Evolutionary conservation across 495 filamentous ascomycete genomes (phyloP), one percentile per base, ranked within the genome.

Genomic region (Tuber microsphaerosporum): DNA sequence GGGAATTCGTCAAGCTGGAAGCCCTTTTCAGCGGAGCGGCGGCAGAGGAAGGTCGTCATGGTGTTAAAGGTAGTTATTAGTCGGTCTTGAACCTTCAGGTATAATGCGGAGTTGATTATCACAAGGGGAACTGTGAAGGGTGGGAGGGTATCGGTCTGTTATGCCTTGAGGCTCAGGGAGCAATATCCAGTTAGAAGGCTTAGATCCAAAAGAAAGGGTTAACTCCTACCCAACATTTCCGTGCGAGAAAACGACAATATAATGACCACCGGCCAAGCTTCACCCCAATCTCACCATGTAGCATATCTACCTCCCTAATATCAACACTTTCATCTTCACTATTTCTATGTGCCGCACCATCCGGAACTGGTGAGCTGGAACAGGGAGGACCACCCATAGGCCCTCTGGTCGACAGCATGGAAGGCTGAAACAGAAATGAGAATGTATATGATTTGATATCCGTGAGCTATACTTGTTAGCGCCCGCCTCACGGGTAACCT

Each of bases 1-100:
- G 95, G 94, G n/a, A 89, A 88, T 84, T 99, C 96, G 83, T 99
- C 96, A n/a, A 99, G 86, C 84, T 98, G 94, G 84, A 99, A 99
- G 5, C 96, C 93, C 83, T 95, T 97, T 80, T 99, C 95, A 17
- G 98, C 93, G 22, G 93, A 96, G 70, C 95, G 90, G 12, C 96
- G 92, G 86, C 97, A 92, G 89, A 97, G 97, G 86, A 98, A 99
- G 37, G 90, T 94, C 10, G 93, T 93, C 88, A 99, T 91, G 61
- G 86, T 84, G 79, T 94, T 94, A 86, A 97, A 97, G 1, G 95
- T 92, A 19, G 85, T 84, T 43, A 90, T 85, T 0, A 98, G 88
- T 71, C 89, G 89, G 41, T 89, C 88, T 22, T 88, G 86, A 45
- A 97, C 88, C 83, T 97, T 98, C 73, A 87, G 88, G 70, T 86